Base-by-base conservation (phyloP, 225 moss, liverwort and hornwort genomes). In the Polytrichum commune region DNA sequence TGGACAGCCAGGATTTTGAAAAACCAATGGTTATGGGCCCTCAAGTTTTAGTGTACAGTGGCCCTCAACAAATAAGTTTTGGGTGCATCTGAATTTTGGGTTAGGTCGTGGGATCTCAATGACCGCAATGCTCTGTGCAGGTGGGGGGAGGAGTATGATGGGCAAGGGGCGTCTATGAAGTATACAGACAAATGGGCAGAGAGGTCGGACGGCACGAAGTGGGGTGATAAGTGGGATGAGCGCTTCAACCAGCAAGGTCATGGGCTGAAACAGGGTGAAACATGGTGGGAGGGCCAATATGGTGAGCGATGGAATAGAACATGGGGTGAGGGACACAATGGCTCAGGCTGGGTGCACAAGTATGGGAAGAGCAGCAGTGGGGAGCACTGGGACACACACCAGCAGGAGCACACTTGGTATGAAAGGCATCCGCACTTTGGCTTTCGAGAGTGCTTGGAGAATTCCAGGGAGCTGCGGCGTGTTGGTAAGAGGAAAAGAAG, bases 171-270 rank as follows among this genome's bases (percentile, higher is more conserved):
- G 1, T 81, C 90, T 19, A 85, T 94, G 92, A 98, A 95, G 72
- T 98, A 98, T 82, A 98, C 98, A 0, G 95, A 98, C 83, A 98
- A 98, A 63, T 93, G 95, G 98, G 98, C 98, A 9, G 95, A 98
- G 86, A 84, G 98, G 75, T 85, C 78, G 18, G 98, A 89, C 64
- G 88, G 93, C 93, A 98, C 91, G 23, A 98, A 93, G 77, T 98
- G 95, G 98, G 98, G 98, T n/a, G 98, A 98, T 67, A 98, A 98
- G 25, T 98, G 98, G 98, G 98, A 98, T 46, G 98, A 98, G 67
- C 95, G 74, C 3, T 98, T 98, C 5, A 87, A 95, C 69, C 74
- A 63, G 69, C 35, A 90, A 3, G 84, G 88, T 8, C 83, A 85
- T 35, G 98, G 95, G 0, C 77, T 86, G 5, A 98, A 93, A 72